Evolutionary conservation across 2,329 filamentous ascomycete species (phyloP), one percentile per base, ranked within the genome.

Genomic region (Colletotrichum lini): DNA sequence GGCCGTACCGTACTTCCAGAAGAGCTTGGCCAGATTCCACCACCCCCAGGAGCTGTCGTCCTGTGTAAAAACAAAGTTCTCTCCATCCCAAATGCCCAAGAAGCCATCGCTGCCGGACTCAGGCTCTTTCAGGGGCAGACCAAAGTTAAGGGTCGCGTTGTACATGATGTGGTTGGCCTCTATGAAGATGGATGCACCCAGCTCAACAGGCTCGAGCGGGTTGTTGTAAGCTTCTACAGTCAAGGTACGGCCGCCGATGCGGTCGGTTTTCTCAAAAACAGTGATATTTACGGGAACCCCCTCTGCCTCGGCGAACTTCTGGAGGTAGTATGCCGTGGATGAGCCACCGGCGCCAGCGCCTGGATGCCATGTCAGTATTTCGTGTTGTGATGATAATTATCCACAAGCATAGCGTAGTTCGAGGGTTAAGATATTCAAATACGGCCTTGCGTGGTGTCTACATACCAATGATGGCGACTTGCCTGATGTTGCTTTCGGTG

Each of bases 101-200:
- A 90, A 82, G 38, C 86, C 87, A 16, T 87, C 87, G 44, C 87
- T 82, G 9, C 82, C 79, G 42, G 82, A 80, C 21, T 85, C 83
- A 2, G 80, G 81, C 12, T 82, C 82, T n/a, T 80, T 82, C 2
- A 90, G 82, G 0, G 84, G 82, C 4, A 99, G 89, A n/a, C 89
- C 89, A 78, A 98, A 95, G 16, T 89, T 86, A 42, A 88, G 82
- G 9, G 89, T 91, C 0, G 95, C 93, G 65, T 93, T 91, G 76
- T 91, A 89, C 49, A 99, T 87, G 76, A 97, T 98, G 49, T 90
- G 85, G 78, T 98, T 99, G 53, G 93, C 89, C 59, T 92, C 81
- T 54, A 98, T 94, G 79, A 98, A 99, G 76, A 98, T 98, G 72
- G 93, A 96, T 13, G 93, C 96, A 18, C 96, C 96, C 1, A 98